Evolutionary conservation across 495 filamentous ascomycete species (phyloP), one percentile per base, ranked within the genome.

Genomic region (Neurospora cerealis): DNA sequence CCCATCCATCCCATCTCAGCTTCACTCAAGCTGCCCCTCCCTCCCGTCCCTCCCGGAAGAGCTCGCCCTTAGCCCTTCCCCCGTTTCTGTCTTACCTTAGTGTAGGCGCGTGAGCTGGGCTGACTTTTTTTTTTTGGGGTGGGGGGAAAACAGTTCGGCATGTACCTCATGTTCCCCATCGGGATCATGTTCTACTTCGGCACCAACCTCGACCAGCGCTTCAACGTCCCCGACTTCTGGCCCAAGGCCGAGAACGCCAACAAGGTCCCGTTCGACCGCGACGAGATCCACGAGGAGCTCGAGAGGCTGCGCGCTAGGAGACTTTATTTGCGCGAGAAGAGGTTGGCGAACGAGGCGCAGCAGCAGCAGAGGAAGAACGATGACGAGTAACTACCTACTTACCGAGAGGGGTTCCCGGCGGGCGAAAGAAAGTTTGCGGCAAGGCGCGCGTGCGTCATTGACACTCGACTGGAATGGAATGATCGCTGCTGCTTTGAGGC

Each of bases 171-270:
- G 87, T 98, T 99, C 84, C 96, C 96, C 32, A 98, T 99, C 77
- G 94, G 92, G 75, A 93, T 96, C 86, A 99, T 99, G 96, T 99
- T 97, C 87, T 99, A 99, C 85, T 99, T 98, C 86, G 96, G 96
- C 81, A 97, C 94, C 60, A 99, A 99, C 82, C 93, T 99, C 75
- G 96, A 99, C 83, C 88, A 90, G 72, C 91, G 92, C 74, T 99
- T 99, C 86, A 79, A 86, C 62, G 93, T 97, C 2, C 90, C 91
- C 15, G 92, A 92, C 74, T 99, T 99, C 88, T 99, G 96, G 96
- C 96, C 96, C 32, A 92, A 90, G 76, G 85, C 89, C 40, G 91
- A 92, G 74, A 88, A 95, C 81, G 93, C 93, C 48, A 92, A 99
- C 82, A 93, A 87, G 79, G 93, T 99, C 70, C 96, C 96, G 0